phyloP scores from a whole-genome alignment of 139 green algal genomes.

The Pseudopediastrum boryanum region DNA sequence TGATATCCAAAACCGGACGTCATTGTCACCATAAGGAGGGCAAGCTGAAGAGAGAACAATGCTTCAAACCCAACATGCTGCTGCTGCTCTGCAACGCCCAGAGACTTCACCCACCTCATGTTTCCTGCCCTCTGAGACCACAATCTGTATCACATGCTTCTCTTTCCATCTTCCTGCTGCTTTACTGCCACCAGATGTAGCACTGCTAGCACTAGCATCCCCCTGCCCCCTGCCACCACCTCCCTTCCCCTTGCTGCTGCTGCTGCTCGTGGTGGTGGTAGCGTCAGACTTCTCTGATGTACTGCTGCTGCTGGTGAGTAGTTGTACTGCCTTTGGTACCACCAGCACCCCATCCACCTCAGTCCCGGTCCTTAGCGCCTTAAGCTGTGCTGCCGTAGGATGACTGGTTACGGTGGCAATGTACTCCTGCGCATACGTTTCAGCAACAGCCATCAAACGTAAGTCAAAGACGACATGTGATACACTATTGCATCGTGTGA shows the following conservation, averaged over 20 bases:
- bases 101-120: slow-evolving; percentile 68
- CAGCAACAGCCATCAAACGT: too few relatives aligned
- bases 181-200: neutral
- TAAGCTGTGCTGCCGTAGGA: slow-evolving; percentile 11
- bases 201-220: neutral
- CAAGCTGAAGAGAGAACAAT: neutral
- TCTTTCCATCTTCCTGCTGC: too few relatives aligned
- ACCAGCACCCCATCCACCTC: slow-evolving; percentile 53
- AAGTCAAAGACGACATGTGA: too few relatives aligned
- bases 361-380: slow-evolving; percentile 9
- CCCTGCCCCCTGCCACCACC: neutral
- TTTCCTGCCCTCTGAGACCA: slow-evolving; percentile 86
- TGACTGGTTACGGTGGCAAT: neutral
- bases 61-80: neutral
- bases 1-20: neutral
- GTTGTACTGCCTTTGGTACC: slow-evolving; percentile 41
- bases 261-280: neutral
- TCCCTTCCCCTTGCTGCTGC: neutral
- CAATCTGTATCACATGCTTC: slow-evolving; percentile 65
- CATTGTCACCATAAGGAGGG: neutral
- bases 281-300: neutral
- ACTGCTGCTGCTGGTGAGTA: slow-evolving; percentile 23
- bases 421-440: slow-evolving; percentile 49
- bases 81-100: neutral
- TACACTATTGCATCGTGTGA: too few relatives aligned